phyloP scores from a whole-genome alignment of 2,329 filamentous ascomycete species.

The Talaromyces atroroseus region DNA sequence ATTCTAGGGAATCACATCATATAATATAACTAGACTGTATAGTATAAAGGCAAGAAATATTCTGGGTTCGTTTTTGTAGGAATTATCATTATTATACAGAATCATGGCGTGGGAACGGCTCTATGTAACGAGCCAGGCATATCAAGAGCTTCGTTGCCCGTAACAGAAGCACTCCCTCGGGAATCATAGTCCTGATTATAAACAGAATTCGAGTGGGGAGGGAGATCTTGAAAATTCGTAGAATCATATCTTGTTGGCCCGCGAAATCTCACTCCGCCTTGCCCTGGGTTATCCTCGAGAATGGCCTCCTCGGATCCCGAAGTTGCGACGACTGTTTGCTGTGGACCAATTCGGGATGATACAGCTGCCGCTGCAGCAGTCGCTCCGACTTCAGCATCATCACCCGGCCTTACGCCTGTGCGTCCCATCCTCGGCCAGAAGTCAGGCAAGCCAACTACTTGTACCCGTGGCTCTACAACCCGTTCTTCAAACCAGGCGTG shows the following conservation, averaged over 20 bases:
- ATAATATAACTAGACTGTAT: too few species aligned
- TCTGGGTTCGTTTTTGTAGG: neutral
- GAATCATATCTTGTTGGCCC: conserved; percentile 22
- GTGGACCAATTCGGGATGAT: conserved; percentile 26
- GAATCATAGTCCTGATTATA: conserved; percentile 29
- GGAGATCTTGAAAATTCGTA: conserved; percentile 25
- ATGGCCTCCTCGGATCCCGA: conserved; percentile 15
- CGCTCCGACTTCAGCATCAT: conserved; percentile 32
- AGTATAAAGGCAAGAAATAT: neutral
- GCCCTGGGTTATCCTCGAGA: conserved; percentile 18
- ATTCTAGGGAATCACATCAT: neutral
- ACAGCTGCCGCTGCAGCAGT: conserved; percentile 19
- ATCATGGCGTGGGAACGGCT: conserved; percentile 20
- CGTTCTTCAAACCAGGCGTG: conserved; percentile 65
- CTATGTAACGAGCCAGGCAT: conserved; percentile 38
- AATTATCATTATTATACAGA: neutral
- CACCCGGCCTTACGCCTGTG: conserved; percentile 39
- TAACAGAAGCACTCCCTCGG: conserved; percentile 23
- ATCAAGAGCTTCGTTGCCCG: conserved; percentile 27
- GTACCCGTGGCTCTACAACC: conserved; percentile 60
- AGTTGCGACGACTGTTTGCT: conserved; percentile 22
- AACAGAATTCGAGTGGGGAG: conserved; percentile 27
- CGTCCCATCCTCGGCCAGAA: conserved; percentile 56
- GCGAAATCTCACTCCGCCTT: conserved; percentile 32
- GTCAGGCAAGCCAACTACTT: conserved; percentile 58